phyloP scores from a whole-genome alignment of 73 alveolate genomes.

The Breviolum minutum region DNA sequence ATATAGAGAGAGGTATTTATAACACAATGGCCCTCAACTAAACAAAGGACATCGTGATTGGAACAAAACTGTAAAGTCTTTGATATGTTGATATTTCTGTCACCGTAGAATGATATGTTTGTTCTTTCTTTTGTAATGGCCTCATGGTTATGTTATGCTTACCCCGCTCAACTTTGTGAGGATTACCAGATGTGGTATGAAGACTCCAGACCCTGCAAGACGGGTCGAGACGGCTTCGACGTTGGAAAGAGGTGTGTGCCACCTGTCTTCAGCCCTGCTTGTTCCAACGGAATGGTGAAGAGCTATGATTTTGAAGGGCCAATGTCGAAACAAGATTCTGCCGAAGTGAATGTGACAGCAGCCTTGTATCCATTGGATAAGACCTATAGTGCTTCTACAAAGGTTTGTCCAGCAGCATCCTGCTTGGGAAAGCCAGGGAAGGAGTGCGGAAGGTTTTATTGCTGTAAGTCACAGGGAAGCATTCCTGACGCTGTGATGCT shows the following conservation, averaged over 20 bases:
- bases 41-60: not conserved
- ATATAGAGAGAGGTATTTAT: no score
- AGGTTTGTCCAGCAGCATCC: not conserved
- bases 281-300: not conserved
- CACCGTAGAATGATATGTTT: no score
- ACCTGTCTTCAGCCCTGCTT: conserved; percentile 15
- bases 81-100: no score
- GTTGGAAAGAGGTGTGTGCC: not conserved
- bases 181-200: conserved; percentile 27
- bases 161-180: not conserved
- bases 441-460: not conserved
- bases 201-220: not conserved
- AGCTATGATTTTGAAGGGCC: not conserved
- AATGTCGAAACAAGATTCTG: not conserved
- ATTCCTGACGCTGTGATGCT: not conserved
- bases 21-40: not conserved
- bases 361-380: conserved; percentile 39
- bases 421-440: conserved; percentile 26
- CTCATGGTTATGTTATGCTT: no score
- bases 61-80: no score
- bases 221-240: not conserved
- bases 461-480: conserved; percentile 28
- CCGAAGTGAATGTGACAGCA: not conserved
- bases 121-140: no score
- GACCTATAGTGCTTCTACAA: not conserved